Percentiles rank a stretch among this genome's conserved stretches.
Conservation (phyloP, 2,329 filamentous ascomycete species). For the Hymenoscyphus infarciens region DNA sequence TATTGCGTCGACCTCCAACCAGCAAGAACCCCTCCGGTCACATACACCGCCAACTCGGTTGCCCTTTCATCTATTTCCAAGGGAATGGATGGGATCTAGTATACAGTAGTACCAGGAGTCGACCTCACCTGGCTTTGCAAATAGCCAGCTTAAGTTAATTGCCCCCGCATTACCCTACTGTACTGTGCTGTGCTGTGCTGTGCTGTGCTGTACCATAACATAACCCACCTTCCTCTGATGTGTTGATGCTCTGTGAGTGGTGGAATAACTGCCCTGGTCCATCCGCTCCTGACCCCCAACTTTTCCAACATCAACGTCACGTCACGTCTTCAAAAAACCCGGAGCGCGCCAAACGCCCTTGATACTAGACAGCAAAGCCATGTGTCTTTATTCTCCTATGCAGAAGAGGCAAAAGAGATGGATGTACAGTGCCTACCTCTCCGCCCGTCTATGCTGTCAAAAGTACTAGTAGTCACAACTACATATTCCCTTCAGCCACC, state of each 20-base stretch:
- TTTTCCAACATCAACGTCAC: slow-evolving; percentile 7
- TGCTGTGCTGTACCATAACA: too few species aligned
- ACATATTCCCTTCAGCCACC: neutral
- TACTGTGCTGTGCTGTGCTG: too few species aligned
- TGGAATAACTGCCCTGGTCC: slow-evolving; percentile 26
- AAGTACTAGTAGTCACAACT: neutral
- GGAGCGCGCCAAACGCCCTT: slow-evolving; percentile 1
- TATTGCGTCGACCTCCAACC: neutral
- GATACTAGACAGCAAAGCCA: neutral
- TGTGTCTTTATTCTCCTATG: neutral
- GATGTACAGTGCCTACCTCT: slow-evolving; percentile 4
- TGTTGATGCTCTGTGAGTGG: slow-evolving; percentile 12
- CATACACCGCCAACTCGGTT: neutral
- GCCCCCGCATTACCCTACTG: slow-evolving; percentile 11
- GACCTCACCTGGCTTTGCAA: neutral
- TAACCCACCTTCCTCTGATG: too few species aligned
- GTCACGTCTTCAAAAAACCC: neutral
- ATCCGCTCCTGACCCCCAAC: slow-evolving; percentile 12
- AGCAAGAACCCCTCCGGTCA: neutral
- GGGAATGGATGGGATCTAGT: too few species aligned
- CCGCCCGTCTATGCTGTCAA: neutral
- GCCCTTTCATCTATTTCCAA: slow-evolving; percentile 6
- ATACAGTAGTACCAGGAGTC: slow-evolving; percentile 4
- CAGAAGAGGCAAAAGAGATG: slow-evolving; percentile 7
- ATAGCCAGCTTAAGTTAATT: too few species aligned